These are phyloP conservation scores for Ormosia emarginata DNA, from an alignment of 306 rosid species.

Conservation along the genomic window DNA sequence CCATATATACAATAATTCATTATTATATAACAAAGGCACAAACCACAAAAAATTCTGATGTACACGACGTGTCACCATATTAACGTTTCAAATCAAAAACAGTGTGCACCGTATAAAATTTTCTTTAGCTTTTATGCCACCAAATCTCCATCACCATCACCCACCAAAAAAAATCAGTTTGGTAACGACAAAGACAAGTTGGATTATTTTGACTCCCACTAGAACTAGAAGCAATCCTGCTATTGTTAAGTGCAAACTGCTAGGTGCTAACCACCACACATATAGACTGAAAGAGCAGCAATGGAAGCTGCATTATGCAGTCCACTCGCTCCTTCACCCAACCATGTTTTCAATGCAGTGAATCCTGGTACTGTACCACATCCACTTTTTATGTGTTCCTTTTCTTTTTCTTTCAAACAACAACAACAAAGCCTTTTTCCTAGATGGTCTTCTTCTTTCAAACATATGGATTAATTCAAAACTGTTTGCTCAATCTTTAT, in stretches of 20 bases:
- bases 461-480: not conserved
- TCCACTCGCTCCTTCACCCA: conserved; percentile 63
- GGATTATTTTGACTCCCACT: conserved; percentile 1
- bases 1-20: not conserved
- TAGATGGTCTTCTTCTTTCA: not conserved
- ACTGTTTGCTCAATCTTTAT: not conserved
- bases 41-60: not conserved
- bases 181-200: conserved; percentile 5
- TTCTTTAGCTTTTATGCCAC: not conserved
- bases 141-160: conserved; percentile 19
- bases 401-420: not conserved
- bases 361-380: conserved; percentile 37
- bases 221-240: not conserved
- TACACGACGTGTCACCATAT: conserved; percentile 37
- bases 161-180: conserved; percentile 26
- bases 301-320: conserved; percentile 67
- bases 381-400: not conserved
- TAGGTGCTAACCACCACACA: conserved; percentile 16
- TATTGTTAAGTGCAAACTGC: not conserved
- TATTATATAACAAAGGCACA: not conserved
- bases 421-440: no score
- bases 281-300: conserved; percentile 28
- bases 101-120: conserved; percentile 20
- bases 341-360: conserved; percentile 45
- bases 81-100: conserved; percentile 18